Evolutionary conservation across 2,329 filamentous ascomycete species (phyloP), one percentile per base, ranked within the genome.

Genomic region (Emericellopsis cladophorae): DNA sequence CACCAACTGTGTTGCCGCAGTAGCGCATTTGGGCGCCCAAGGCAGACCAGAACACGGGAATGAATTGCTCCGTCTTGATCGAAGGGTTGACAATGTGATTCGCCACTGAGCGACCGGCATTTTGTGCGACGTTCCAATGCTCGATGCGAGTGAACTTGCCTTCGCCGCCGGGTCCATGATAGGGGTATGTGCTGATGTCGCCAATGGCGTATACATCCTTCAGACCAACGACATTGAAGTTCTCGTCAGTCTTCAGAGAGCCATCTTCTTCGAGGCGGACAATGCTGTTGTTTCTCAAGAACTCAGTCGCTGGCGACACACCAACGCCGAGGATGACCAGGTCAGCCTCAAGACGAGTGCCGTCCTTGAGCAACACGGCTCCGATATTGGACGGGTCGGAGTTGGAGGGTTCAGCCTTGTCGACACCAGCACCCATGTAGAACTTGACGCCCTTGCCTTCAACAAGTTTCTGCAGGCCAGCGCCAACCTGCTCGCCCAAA

Each of bases 51-150:
- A 98, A 98, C 39, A 98, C 76, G 1, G 92, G 92, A 43, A 92
- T 90, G 61, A 95, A 95, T 3, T 76, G 68, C 51, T 84, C 79
- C 1, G 79, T 12, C 46, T 71, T 69, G 36, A 70, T 58, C 7
- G 70, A 61, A 0, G 81, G 74, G 51, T 82, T 69, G 49, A 79
- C 73, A 54, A 98, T 95, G 51, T 84, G 76, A 40, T 70, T 70
- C 2, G 88, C 92, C 1, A 83, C 90, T 21, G 74, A 72, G 35
- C 90, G 84, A 3, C 92, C 92, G 2, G 85, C 72, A 54, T 96
- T 95, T 56, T 96, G 92, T 5, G 92, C 92, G 3, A 98, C 92
- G 61, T 95, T 90, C 92, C 92, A 98, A 59, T 98, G 92, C 68
- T 98, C 92, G 55, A 96, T 95, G 47, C 92, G 81, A 1, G 83